These are phyloP conservation scores for Talaromyces piceae DNA, from an alignment of 2,329 filamentous ascomycete species.

Conservation along the genomic window DNA sequence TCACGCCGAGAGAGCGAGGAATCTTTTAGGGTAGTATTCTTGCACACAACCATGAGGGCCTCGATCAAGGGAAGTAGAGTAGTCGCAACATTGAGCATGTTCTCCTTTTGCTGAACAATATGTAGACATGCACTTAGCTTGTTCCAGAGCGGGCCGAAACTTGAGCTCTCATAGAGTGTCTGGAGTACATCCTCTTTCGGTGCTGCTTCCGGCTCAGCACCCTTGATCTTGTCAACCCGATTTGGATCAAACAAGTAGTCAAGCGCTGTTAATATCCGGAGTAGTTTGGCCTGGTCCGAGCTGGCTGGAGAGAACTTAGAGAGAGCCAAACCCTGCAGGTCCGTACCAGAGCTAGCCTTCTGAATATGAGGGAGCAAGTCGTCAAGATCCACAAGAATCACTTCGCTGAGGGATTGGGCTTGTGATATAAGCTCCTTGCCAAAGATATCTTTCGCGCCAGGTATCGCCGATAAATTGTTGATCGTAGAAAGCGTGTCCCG, in stretches of 20 bases:
- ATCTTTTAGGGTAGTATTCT: conserved; percentile 82
- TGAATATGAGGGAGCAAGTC: conserved; percentile 80
- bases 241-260: conserved; percentile 93
- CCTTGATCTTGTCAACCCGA: conserved; percentile 47
- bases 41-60: conserved; percentile 97
- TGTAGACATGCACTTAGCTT: conserved; percentile 83
- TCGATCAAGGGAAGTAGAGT: conserved; percentile 92
- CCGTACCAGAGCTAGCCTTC: conserved; percentile 78
- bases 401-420: conserved; percentile 74
- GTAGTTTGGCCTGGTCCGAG: conserved; percentile 91
- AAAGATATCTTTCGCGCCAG: conserved; percentile 80
- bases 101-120: conserved; percentile 83
- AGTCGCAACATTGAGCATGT: conserved; percentile 94
- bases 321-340: conserved; percentile 89
- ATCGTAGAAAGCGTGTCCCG: conserved; percentile 97
- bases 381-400: conserved; percentile 76
- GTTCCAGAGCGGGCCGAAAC: conserved; percentile 84
- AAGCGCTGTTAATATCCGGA: conserved; percentile 84
- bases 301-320: conserved; percentile 93
- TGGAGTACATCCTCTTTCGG: conserved; percentile 79
- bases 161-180: conserved; percentile 81
- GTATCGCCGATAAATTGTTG: conserved; percentile 91
- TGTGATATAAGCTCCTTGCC: conserved; percentile 88
- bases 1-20: conserved; percentile 43
- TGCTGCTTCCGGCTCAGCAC: conserved; percentile 47